A percentile compares a stretch with the other conserved stretches of the same genome.
Conservation (phyloP, 257 asterid species). For the Solanum clarkiae region DNA sequence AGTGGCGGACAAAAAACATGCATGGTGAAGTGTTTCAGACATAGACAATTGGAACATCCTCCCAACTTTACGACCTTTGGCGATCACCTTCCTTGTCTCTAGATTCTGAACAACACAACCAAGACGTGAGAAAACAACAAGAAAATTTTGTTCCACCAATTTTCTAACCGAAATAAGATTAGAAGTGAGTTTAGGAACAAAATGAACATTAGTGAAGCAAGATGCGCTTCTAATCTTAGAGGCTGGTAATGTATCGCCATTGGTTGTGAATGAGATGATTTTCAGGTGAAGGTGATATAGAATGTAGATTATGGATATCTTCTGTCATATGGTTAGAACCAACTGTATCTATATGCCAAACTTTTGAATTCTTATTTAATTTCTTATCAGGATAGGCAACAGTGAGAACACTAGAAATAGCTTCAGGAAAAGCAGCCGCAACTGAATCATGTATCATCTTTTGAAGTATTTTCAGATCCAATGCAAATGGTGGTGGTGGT, state of each 20-base stretch:
- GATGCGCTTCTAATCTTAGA: too few relatives aligned
- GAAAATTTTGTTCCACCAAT: background rate
- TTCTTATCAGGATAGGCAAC: background rate
- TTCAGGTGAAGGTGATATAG: background rate
- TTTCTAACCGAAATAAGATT: too few relatives aligned
- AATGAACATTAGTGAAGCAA: background rate
- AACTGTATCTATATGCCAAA: background rate
- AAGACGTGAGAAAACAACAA: background rate
- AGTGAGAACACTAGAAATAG: background rate
- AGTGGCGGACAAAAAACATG: background rate
- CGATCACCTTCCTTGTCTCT: background rate
- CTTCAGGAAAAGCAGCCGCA: background rate
- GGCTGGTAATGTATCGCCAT: too few relatives aligned
- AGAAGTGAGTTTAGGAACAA: too few relatives aligned
- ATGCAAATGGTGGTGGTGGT: accelerated
- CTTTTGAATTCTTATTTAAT: background rate
- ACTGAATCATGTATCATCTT: background rate
- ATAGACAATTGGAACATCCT: background rate
- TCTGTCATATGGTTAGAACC: background rate
- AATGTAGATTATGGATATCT: background rate
- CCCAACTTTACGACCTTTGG: background rate
- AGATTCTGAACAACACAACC: background rate
- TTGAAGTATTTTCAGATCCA: too few relatives aligned
- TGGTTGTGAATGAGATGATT: background rate
- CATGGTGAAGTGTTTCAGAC: background rate